A percentile compares a stretch with the other conserved stretches of the same genome.
Conservation (phyloP, 1,284 basidiomycete species). For the Gomphus bonarii region DNA sequence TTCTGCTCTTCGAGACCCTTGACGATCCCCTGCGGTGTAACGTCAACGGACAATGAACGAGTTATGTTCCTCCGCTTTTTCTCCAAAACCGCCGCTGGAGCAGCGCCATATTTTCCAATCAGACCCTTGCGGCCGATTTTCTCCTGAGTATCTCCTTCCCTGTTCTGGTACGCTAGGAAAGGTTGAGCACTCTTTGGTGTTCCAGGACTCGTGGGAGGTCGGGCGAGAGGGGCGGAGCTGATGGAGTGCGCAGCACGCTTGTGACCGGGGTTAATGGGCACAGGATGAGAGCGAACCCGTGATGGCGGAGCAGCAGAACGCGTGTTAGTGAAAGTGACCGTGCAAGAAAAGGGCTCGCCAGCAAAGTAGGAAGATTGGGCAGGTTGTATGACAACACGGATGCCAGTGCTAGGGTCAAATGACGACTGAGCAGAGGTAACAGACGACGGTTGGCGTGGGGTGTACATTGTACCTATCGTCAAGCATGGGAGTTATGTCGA, state of each 20-base stretch:
- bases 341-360: slow-evolving; percentile 78
- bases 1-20: neutral
- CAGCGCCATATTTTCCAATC: slow-evolving; percentile 8
- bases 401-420: slow-evolving; percentile 14
- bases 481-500: neutral
- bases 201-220: slow-evolving; percentile 72
- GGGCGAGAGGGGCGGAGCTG: slow-evolving; percentile 61
- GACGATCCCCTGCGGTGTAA: slow-evolving; percentile 2
- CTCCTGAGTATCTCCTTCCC: slow-evolving; percentile 14
- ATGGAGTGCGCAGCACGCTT: slow-evolving; percentile 64
- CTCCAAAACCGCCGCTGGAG: neutral
- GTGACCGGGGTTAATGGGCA: slow-evolving; percentile 27
- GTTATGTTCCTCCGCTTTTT: neutral
- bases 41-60: slow-evolving; percentile 6
- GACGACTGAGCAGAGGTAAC: neutral
- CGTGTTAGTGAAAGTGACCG: slow-evolving; percentile 82
- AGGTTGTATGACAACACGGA: slow-evolving; percentile 64
- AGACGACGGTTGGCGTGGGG: neutral
- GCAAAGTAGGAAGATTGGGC: slow-evolving; percentile 87
- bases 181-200: slow-evolving; percentile 34
- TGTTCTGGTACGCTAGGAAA: slow-evolving; percentile 16
- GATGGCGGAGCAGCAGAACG: slow-evolving; percentile 22
- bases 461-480: neutral
- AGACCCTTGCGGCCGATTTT: slow-evolving; percentile 8
- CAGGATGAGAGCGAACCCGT: slow-evolving; percentile 20